These are phyloP conservation scores for Aureobasidium namibiae DNA, from an alignment of 2,329 filamentous ascomycete species.

Conservation along the genomic window DNA sequence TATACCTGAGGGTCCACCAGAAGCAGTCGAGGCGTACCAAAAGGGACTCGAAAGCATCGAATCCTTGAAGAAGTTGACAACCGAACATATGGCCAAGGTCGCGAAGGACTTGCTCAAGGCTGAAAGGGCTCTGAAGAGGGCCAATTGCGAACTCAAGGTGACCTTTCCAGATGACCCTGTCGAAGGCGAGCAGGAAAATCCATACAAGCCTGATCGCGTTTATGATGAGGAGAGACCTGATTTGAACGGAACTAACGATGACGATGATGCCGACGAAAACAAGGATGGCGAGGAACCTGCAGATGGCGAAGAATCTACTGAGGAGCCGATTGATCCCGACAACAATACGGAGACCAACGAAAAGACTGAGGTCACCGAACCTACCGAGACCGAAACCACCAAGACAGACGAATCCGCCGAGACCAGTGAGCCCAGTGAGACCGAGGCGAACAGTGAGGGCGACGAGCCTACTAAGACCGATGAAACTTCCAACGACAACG, in stretches of 20 bases:
- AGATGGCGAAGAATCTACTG: background rate
- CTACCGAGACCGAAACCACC: background rate
- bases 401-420: background rate
- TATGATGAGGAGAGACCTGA: no score
- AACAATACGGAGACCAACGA: background rate
- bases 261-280: background rate
- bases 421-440: background rate
- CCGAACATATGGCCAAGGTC: background rate
- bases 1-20: background rate
- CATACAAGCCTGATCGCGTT: no score
- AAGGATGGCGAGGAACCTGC: background rate
- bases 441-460: background rate
- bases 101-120: background rate
- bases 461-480: background rate
- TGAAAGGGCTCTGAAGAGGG: background rate
- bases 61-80: background rate
- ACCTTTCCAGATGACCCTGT: background rate
- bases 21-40: background rate
- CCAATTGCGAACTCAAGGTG: background rate
- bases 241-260: no score
- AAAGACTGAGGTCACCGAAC: background rate
- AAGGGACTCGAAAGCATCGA: background rate
- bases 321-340: background rate
- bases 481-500: background rate
- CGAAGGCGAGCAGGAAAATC: background rate